Evolutionary conservation across 768 basidiomycete species (phyloP).

Genomic region (Cystobasidium tubakii): DNA sequence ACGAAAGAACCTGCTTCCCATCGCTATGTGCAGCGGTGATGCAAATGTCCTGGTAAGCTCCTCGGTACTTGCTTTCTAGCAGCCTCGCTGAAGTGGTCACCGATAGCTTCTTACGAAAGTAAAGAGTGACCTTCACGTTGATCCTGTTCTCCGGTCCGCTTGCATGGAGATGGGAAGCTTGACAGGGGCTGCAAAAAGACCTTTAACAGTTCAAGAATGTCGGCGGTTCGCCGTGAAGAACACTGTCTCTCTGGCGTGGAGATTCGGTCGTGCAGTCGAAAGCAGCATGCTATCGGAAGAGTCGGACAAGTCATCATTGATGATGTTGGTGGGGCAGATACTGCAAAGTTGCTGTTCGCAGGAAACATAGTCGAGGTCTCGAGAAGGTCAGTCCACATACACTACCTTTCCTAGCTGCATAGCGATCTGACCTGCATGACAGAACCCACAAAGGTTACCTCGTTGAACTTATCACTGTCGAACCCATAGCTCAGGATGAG

Average conservation of each 20-base stretch:
- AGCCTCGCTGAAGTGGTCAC: too few relatives aligned
- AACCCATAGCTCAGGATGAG: background rate
- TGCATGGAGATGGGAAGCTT: constrained; percentile 58
- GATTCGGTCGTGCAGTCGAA: constrained; percentile 58
- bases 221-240: constrained; percentile 53
- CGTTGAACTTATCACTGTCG: background rate
- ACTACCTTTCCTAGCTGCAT: too few relatives aligned
- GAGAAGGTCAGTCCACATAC: constrained; percentile 11
- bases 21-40: constrained; percentile 46
- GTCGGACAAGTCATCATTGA: constrained; percentile 48
- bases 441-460: constrained; percentile 12
- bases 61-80: too few relatives aligned
- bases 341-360: constrained; percentile 53
- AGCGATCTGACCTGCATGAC: background rate
- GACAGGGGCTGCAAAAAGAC: constrained; percentile 54
- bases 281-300: constrained; percentile 51
- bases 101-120: constrained; percentile 38
- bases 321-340: constrained; percentile 48
- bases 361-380: constrained; percentile 61
- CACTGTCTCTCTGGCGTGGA: constrained; percentile 61
- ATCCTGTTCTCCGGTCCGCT: constrained; percentile 47
- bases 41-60: constrained; percentile 13
- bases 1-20: constrained; percentile 47
- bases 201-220: constrained; percentile 51
- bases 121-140: constrained; percentile 53